Conservation (phyloP, 2,329 filamentous ascomycete species). For the Dactylellina parvicollis region DNA sequence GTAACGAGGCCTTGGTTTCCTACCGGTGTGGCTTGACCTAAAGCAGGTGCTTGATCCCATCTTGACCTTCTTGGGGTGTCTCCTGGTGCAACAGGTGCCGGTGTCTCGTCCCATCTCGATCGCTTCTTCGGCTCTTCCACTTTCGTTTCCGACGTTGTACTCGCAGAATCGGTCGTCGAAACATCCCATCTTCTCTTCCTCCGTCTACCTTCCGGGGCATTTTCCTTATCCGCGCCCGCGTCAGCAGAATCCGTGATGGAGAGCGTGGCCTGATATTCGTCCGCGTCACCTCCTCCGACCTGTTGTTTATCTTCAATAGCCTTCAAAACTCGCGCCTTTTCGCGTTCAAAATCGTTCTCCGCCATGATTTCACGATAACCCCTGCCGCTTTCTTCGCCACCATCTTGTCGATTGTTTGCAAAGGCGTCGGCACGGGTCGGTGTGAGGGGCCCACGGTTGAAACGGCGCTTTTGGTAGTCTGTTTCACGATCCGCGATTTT, state of each 20-base stretch:
- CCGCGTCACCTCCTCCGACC: slow-evolving; percentile 69
- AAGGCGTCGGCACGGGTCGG: slow-evolving; percentile 88
- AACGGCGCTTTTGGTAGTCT: slow-evolving; percentile 95
- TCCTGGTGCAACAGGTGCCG: slow-evolving; percentile 67
- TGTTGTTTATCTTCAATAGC: slow-evolving; percentile 79
- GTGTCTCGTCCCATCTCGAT: slow-evolving; percentile 88
- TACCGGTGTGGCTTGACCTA: slow-evolving; percentile 74
- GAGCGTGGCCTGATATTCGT: slow-evolving; percentile 77
- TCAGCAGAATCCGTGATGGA: slow-evolving; percentile 64
- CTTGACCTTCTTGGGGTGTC: slow-evolving; percentile 78
- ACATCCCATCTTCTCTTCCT: slow-evolving; percentile 94
- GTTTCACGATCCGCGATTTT: slow-evolving; percentile 93
- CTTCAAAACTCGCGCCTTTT: slow-evolving; percentile 85
- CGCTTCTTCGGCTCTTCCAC: slow-evolving; percentile 73
- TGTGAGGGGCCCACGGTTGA: slow-evolving; percentile 80
- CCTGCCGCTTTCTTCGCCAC: slow-evolving; percentile 73
- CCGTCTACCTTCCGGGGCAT: slow-evolving; percentile 69
- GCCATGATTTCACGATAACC: slow-evolving; percentile 94
- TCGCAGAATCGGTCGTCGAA: slow-evolving; percentile 66
- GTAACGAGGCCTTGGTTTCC: slow-evolving; percentile 79
- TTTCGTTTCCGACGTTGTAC: slow-evolving; percentile 56
- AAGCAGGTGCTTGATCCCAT: slow-evolving; percentile 87
- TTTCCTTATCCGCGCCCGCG: slow-evolving; percentile 73
- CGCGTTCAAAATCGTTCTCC: slow-evolving; percentile 85
- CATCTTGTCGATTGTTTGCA: slow-evolving; percentile 76